Evolutionary conservation across 202 grass and related monocot species (phyloP).

Genomic region (Panicum hallii): DNA sequence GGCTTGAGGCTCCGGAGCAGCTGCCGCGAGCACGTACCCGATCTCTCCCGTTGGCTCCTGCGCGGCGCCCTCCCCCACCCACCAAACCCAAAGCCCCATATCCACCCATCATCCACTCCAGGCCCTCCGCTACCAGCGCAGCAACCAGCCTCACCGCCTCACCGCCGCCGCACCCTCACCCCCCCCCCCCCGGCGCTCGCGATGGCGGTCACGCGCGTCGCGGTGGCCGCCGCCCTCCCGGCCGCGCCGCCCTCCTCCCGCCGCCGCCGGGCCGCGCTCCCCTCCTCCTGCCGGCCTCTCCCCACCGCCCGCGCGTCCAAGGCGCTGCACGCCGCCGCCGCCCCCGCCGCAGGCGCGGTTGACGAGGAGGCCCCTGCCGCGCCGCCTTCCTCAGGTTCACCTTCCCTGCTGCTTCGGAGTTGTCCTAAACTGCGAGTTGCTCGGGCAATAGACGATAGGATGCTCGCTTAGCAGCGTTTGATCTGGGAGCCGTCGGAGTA

Average conservation of each 20-base stretch:
- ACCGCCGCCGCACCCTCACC: too few species aligned
- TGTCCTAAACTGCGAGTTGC: background rate
- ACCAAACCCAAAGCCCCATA: slow-evolving; percentile 25
- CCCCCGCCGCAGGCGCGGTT: slow-evolving; percentile 31
- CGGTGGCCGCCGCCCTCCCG: slow-evolving; percentile 64
- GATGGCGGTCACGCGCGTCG: slow-evolving; percentile 75
- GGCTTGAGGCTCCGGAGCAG: background rate
- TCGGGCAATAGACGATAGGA: background rate
- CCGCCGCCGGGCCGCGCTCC: slow-evolving; percentile 29
- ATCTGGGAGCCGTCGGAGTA: background rate
- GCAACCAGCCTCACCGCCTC: slow-evolving; percentile 5
- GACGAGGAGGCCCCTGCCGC: slow-evolving; percentile 52
- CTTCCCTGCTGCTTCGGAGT: background rate
- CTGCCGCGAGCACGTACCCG: background rate
- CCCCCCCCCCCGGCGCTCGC: background rate
- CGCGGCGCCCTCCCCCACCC: background rate
- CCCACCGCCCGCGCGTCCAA: slow-evolving; percentile 1
- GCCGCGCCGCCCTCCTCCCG: slow-evolving; percentile 47
- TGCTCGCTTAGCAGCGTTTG: background rate
- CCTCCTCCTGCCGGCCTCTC: slow-evolving; percentile 24
- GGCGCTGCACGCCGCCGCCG: slow-evolving; percentile 36
- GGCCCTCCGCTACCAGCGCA: slow-evolving; percentile 39
- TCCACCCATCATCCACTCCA: slow-evolving; percentile 39
- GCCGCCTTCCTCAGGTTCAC: slow-evolving; percentile 35
- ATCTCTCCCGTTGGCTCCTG: background rate